Evolutionary conservation across 257 asterid species (phyloP).

Genomic region (Solanum sitiens): DNA sequence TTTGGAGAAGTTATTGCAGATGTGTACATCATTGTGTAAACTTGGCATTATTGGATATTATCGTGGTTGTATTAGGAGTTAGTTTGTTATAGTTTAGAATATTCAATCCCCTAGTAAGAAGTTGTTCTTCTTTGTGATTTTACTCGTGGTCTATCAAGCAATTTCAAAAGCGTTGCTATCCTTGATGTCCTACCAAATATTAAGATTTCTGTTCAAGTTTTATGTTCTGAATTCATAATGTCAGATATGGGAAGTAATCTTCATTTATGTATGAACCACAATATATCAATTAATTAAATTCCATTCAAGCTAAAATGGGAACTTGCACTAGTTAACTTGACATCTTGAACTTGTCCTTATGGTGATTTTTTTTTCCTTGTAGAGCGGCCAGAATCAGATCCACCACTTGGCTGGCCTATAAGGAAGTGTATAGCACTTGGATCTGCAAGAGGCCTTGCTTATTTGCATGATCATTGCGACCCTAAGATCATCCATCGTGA

Average conservation of each 20-base stretch:
- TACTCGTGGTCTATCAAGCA: not conserved
- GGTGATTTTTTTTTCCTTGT: not conserved
- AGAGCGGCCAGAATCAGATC: slow-evolving; percentile 60
- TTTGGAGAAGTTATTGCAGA: not conserved
- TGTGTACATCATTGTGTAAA: not conserved
- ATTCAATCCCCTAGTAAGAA: not conserved
- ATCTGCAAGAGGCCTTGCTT: slow-evolving; percentile 83
- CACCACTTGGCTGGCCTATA: slow-evolving; percentile 75
- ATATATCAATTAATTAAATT: not conserved
- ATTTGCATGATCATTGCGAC: slow-evolving; percentile 90
- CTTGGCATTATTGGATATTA: not conserved
- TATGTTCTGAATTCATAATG: not conserved
- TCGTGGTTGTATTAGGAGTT: not conserved
- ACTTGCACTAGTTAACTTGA: not conserved
- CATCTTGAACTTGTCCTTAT: not conserved
- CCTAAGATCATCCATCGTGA: slow-evolving; percentile 89
- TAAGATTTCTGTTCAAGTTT: not conserved
- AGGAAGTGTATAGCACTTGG: slow-evolving; percentile 75
- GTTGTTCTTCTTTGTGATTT: not conserved
- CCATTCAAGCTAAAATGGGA: not conserved
- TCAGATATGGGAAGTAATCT: not conserved
- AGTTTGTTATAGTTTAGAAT: not conserved
- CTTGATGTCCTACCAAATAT: not conserved
- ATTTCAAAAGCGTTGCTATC: not conserved
- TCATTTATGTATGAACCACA: not conserved